Evolutionary conservation across 2,329 filamentous ascomycete species (phyloP).

Genomic region (Fusarium sp.): DNA sequence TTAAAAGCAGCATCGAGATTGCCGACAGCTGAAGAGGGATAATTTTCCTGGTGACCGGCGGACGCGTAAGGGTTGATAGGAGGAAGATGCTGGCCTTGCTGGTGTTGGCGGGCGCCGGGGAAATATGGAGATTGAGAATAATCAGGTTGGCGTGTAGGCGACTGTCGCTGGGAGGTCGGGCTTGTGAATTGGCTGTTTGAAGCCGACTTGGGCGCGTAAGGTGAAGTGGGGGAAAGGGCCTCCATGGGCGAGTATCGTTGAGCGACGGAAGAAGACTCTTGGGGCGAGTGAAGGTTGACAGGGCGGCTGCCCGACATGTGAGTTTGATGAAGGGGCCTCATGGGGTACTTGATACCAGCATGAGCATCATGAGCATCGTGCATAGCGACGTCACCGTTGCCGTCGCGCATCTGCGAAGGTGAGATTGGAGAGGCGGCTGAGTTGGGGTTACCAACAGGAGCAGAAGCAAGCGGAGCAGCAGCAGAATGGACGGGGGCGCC

Average conservation of each 20-base stretch:
- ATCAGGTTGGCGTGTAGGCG: slow-evolving; percentile 75
- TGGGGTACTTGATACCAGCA: slow-evolving; percentile 84
- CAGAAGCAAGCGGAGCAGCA: slow-evolving; percentile 40
- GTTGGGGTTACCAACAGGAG: slow-evolving; percentile 60
- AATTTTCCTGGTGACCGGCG: slow-evolving; percentile 68
- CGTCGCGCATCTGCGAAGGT: slow-evolving; percentile 71
- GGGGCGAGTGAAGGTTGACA: slow-evolving; percentile 75
- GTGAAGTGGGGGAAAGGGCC: slow-evolving; percentile 79
- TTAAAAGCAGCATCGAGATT: slow-evolving; percentile 74
- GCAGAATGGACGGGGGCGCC: slow-evolving; percentile 45
- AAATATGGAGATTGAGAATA: slow-evolving; percentile 71
- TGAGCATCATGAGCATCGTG: slow-evolving; percentile 86
- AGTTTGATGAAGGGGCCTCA: slow-evolving; percentile 80
- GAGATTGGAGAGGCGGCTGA: slow-evolving; percentile 66
- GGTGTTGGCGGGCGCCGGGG: slow-evolving; percentile 50
- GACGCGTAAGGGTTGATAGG: slow-evolving; percentile 76
- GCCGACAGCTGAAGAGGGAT: slow-evolving; percentile 76
- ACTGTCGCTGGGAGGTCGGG: slow-evolving; percentile 72
- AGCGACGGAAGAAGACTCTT: slow-evolving; percentile 78
- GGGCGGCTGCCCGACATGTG: slow-evolving; percentile 65
- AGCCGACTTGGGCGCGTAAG: slow-evolving; percentile 74
- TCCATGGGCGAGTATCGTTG: slow-evolving; percentile 98
- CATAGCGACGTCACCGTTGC: slow-evolving; percentile 83
- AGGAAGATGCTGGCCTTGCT: slow-evolving; percentile 72
- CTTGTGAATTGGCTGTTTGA: slow-evolving; percentile 65